phyloP scores from a whole-genome alignment of 345 rosid genomes.

The Schrenkiella parvula region DNA sequence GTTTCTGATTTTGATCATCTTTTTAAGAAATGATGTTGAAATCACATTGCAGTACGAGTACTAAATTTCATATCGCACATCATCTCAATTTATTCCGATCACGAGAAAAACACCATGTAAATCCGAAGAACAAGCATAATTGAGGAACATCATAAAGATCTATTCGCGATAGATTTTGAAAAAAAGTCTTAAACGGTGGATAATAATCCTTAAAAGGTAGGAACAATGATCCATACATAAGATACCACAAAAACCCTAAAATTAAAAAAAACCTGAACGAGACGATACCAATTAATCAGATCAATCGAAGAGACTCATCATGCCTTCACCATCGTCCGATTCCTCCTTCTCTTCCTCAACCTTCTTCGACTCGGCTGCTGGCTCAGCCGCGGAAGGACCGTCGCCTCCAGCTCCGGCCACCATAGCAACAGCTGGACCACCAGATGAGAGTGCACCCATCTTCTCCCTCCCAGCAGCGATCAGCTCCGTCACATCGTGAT shows the following conservation, averaged over 20 bases:
- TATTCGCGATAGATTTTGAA: no score
- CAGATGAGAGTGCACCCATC: slow-evolving; percentile 11
- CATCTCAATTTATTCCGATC: no score
- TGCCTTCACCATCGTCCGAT: slow-evolving; percentile 25
- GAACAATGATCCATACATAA: not conserved
- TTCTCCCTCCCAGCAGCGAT: slow-evolving; percentile 24
- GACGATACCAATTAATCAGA: not conserved
- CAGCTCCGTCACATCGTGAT: slow-evolving; percentile 20
- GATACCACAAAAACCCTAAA: not conserved
- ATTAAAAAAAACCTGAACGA: not conserved
- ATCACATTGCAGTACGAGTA: no score
- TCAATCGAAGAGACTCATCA: slow-evolving; percentile 27
- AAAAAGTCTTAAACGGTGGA: no score
- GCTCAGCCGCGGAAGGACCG: slow-evolving; percentile 10
- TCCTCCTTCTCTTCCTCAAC: slow-evolving; percentile 28
- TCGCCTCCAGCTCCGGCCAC: not conserved
- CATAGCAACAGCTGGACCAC: slow-evolving; percentile 15
- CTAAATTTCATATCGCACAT: no score
- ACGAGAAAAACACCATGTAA: no score
- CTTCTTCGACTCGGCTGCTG: not conserved
- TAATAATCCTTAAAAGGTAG: not conserved
- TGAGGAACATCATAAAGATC: no score
- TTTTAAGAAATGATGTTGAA: no score
- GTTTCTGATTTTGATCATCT: no score
- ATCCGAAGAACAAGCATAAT: no score